Conservation (phyloP, 306 rosid species). For the Psophocarpus tetragonolobus region DNA sequence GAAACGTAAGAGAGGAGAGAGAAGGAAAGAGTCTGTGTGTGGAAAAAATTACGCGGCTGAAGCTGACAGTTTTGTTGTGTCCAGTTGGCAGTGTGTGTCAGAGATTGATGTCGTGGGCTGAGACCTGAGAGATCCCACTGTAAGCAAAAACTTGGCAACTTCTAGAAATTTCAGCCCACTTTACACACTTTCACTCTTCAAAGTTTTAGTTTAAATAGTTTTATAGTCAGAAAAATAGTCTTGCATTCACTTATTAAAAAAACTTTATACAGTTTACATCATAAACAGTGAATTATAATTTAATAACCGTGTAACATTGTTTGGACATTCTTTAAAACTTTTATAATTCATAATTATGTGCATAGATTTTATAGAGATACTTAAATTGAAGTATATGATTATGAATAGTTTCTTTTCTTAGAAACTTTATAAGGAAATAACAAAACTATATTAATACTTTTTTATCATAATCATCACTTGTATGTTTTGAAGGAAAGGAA, state of each 20-base stretch:
- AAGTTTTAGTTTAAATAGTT: background rate
- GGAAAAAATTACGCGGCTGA: conserved; percentile 30
- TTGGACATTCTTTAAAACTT: too few relatives aligned
- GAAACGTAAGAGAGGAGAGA: background rate
- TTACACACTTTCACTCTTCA: background rate
- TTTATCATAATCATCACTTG: background rate
- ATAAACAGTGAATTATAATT: too few relatives aligned
- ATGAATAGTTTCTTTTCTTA: too few relatives aligned
- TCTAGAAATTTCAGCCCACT: conserved; percentile 13
- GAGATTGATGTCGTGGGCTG: background rate
- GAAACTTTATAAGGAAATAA: background rate
- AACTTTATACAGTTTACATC: too few relatives aligned
- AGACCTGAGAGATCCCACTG: background rate
- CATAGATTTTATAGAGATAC: background rate
- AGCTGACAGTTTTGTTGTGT: conserved; percentile 15
- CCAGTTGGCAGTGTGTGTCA: conserved; percentile 25
- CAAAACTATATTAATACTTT: background rate
- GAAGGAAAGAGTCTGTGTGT: background rate
- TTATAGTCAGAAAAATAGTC: too few relatives aligned
- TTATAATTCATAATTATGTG: background rate
- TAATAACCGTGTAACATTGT: too few relatives aligned
- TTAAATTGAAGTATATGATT: too few relatives aligned
- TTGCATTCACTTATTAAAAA: too few relatives aligned
- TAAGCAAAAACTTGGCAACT: background rate
- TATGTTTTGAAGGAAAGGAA: background rate